Conservation (phyloP, 1,284 basidiomycete genomes). For the Ceratobasidium sp. region DNA sequence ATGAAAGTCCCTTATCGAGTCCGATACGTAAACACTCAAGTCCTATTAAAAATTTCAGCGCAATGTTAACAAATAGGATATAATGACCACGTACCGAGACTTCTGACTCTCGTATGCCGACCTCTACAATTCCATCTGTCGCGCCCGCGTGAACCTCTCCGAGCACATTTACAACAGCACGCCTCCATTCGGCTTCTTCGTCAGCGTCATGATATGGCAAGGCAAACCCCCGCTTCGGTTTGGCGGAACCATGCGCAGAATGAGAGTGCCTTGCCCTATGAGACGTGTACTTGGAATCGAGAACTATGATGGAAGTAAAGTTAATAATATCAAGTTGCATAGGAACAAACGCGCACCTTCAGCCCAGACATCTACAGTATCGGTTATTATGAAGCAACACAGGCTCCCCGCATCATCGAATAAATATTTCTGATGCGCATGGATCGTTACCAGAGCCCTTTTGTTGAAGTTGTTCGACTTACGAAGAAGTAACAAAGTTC, state of each 20-base stretch:
- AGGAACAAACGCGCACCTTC: slow-evolving; percentile 19
- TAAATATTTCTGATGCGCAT: slow-evolving; percentile 7
- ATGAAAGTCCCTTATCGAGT: slow-evolving; percentile 17
- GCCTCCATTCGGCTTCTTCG: slow-evolving; percentile 31
- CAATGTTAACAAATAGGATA: neutral
- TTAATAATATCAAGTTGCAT: neutral
- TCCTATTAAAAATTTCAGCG: neutral
- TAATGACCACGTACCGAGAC: neutral
- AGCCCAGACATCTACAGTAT: slow-evolving; percentile 26
- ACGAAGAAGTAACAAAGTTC: slow-evolving; percentile 32
- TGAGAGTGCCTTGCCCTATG: slow-evolving; percentile 30
- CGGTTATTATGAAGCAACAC: slow-evolving; percentile 23
- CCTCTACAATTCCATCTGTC: slow-evolving; percentile 20
- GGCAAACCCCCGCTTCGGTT: slow-evolving; percentile 19
- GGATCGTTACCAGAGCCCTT: neutral
- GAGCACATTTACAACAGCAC: slow-evolving; percentile 15
- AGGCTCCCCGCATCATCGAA: neutral
- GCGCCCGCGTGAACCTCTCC: slow-evolving; percentile 7
- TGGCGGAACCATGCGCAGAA: neutral
- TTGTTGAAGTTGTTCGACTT: neutral
- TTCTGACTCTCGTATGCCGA: slow-evolving; percentile 24
- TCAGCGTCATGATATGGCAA: slow-evolving; percentile 33
- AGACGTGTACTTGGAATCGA: slow-evolving; percentile 29
- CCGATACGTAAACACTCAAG: slow-evolving; percentile 23
- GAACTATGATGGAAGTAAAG: neutral